A percentile compares a stretch with the other conserved stretches of the same genome.
Evolutionary conservation across 441 rosid genomes (phyloP).

Genomic region (Mallotus repandus): DNA sequence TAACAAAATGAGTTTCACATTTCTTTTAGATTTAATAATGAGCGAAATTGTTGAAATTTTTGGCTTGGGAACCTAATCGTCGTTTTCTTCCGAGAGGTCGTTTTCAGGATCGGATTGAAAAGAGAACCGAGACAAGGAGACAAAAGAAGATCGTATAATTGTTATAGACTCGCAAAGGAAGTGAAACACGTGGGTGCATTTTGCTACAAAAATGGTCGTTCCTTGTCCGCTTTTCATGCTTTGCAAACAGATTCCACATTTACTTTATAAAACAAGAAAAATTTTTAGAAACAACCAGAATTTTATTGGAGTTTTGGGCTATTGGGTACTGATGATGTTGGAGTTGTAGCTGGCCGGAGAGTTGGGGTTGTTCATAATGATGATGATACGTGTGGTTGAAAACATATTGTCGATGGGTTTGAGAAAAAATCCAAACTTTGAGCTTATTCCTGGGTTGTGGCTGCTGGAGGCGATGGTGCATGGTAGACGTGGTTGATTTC

Average conservation of each 20-base stretch:
- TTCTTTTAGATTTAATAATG: conserved; percentile 17
- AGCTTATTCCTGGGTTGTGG: conserved; percentile 48
- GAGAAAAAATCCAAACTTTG: conserved; percentile 72
- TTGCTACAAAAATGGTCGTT: conserved; percentile 85
- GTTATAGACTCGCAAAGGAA: conserved; percentile 75
- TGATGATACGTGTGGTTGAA: conserved; percentile 33
- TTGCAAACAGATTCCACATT: conserved; percentile 75
- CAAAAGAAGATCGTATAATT: conserved; percentile 56
- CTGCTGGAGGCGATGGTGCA: conserved; percentile 13
- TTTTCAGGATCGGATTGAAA: conserved; percentile 72
- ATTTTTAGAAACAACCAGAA: background rate
- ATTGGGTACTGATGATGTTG: conserved; percentile 47
- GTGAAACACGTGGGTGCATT: conserved; percentile 76
- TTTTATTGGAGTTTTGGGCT: conserved; percentile 61
- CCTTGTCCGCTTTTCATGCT: conserved; percentile 67
- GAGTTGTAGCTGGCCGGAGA: conserved; percentile 44
- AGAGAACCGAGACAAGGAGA: conserved; percentile 57
- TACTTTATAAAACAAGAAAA: conserved; percentile 27
- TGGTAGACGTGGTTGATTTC: no score
- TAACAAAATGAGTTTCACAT: conserved; percentile 44
- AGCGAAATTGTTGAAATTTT: conserved; percentile 40
- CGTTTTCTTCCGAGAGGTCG: conserved; percentile 51
- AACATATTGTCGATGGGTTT: conserved; percentile 71
- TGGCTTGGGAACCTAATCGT: conserved; percentile 35
- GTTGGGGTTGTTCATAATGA: conserved; percentile 26